Percentiles rank a stretch among this genome's conserved stretches.
Conservation (phyloP, 2,329 filamentous ascomycete genomes). For the Hymenotorrendiella dingleyae region DNA sequence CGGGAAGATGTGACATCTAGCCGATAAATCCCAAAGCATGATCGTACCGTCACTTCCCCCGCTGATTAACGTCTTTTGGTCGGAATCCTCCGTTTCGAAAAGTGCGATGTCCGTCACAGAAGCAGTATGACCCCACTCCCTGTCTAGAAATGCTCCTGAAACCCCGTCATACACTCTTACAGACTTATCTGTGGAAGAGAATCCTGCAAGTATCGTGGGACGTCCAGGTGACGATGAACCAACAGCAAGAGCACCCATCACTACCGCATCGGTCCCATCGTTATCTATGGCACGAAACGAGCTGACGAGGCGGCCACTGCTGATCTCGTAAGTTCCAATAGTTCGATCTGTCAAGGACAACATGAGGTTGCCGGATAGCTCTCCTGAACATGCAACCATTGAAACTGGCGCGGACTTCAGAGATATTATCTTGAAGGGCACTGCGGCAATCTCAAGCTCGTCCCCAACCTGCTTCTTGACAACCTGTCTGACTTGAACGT, state of each 20-base stretch:
- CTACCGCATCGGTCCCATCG: slow-evolving; percentile 72
- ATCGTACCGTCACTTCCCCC: slow-evolving; percentile 76
- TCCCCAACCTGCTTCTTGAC: slow-evolving; percentile 60
- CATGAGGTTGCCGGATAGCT: slow-evolving; percentile 42
- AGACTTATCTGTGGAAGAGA: slow-evolving; percentile 94
- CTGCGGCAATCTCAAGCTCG: slow-evolving; percentile 63
- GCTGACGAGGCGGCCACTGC: slow-evolving; percentile 61
- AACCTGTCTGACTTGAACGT: slow-evolving; percentile 74
- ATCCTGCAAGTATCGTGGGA: slow-evolving; percentile 68
- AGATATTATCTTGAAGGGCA: slow-evolving; percentile 70
- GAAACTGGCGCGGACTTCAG: slow-evolving; percentile 84
- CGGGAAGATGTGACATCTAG: too few relatives aligned
- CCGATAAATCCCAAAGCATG: slow-evolving; percentile 59
- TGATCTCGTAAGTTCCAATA: slow-evolving; percentile 55
- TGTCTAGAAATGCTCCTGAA: slow-evolving; percentile 69
- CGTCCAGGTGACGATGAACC: slow-evolving; percentile 48
- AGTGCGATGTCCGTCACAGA: slow-evolving; percentile 82
- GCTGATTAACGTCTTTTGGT: slow-evolving; percentile 58
- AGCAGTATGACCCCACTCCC: slow-evolving; percentile 94
- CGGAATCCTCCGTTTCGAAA: slow-evolving; percentile 50
- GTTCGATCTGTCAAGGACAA: slow-evolving; percentile 57
- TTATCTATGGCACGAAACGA: slow-evolving; percentile 81
- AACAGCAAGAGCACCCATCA: slow-evolving; percentile 71
- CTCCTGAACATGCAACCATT: slow-evolving; percentile 65
- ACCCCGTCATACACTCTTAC: slow-evolving; percentile 81